A percentile compares a stretch with the other conserved stretches of the same genome.
Conservation (phyloP, 2,329 filamentous ascomycete species). For the Leptodontidium sp. region DNA sequence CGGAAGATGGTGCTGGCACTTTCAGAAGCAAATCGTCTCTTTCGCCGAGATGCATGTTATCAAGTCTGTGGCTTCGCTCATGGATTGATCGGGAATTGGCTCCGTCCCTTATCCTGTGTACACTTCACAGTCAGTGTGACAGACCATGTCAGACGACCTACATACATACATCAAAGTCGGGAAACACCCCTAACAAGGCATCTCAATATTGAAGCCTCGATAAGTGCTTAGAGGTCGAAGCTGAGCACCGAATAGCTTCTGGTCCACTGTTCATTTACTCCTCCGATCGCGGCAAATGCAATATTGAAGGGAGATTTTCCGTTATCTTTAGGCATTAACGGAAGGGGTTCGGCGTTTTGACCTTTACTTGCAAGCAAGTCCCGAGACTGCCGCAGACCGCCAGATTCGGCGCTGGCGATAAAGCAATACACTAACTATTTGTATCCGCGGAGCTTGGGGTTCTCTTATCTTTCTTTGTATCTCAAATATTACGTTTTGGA, state of each 20-base stretch:
- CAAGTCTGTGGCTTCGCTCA: constrained; percentile 2
- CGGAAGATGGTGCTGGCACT: not conserved
- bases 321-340: not conserved
- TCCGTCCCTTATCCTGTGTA: not conserved
- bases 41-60: not conserved
- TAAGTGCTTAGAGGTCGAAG: not conserved
- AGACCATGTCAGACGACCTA: not conserved
- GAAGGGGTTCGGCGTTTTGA: not conserved
- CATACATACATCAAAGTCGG: not conserved
- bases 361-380: not conserved
- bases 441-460: not conserved
- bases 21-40: not conserved
- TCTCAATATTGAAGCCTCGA: not conserved
- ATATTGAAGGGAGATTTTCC: not conserved
- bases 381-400: constrained; percentile 2
- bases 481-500: too few relatives aligned
- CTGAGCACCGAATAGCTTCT: not conserved
- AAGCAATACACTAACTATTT: not conserved
- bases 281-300: not conserved
- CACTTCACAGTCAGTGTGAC: not conserved
- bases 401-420: not conserved
- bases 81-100: not conserved
- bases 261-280: not conserved
- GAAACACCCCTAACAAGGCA: not conserved
- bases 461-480: too few relatives aligned